A percentile compares a stretch with the other conserved stretches of the same genome.
Evolutionary conservation across 192 early-diverging fungal genomes (phyloP).

Genomic region (Coemansia sp.): DNA sequence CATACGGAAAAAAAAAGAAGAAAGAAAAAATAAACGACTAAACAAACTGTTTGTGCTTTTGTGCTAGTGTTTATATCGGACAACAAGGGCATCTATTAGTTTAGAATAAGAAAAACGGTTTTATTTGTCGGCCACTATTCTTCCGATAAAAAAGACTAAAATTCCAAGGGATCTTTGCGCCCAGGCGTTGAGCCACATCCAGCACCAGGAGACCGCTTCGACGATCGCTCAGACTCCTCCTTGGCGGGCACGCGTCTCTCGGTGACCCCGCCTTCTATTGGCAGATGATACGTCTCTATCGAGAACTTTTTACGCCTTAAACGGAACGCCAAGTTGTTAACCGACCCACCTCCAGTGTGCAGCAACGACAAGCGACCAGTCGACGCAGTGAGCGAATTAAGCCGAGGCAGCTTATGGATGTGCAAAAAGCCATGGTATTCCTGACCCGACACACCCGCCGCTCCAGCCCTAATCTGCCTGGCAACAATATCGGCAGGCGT

Average conservation of each 20-base stretch:
- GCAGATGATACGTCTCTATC: constrained; percentile 89
- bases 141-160: constrained; percentile 26
- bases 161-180: constrained; percentile 51
- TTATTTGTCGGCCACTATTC: background rate
- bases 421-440: constrained; percentile 89
- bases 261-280: constrained; percentile 85
- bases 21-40: background rate
- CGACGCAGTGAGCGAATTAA: constrained; percentile 71
- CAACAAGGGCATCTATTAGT: too few species aligned
- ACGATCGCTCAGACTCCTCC: constrained; percentile 14
- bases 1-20: too few species aligned
- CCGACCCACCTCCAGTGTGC: constrained; percentile 48
- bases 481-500: constrained; percentile 49
- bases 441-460: constrained; percentile 51
- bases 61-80: too few species aligned
- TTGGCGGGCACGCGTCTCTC: constrained; percentile 53
- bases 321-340: constrained; percentile 82
- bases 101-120: background rate
- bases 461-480: constrained; percentile 49
- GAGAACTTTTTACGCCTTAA: constrained; percentile 84
- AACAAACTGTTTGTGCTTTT: background rate
- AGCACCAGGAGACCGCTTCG: background rate
- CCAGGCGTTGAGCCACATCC: background rate
- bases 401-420: constrained; percentile 73
- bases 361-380: constrained; percentile 68